Evolutionary conservation across 2,329 filamentous ascomycete species (phyloP).

Genomic region (Emmonsiellopsis sp.): DNA sequence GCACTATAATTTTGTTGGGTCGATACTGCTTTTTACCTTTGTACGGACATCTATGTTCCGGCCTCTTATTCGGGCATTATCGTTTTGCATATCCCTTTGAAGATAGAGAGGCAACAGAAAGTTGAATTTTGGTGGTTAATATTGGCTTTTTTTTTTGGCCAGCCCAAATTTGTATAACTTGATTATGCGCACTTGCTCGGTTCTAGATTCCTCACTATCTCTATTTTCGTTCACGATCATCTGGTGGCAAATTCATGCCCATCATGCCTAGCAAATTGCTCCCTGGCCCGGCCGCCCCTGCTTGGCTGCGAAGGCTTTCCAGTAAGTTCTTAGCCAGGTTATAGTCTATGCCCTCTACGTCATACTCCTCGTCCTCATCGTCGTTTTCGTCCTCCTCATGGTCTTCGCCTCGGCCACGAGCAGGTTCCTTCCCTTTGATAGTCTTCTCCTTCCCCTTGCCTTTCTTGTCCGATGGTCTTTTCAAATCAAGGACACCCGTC

Average conservation of each 20-base stretch:
- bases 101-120: not conserved
- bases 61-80: not conserved
- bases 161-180: not conserved
- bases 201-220: not conserved
- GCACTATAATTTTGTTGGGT: not conserved
- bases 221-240: conserved; percentile 43
- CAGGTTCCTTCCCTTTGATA: conserved; percentile 22
- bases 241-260: conserved; percentile 71
- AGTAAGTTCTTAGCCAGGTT: conserved; percentile 84
- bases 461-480: conserved; percentile 11
- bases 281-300: conserved; percentile 72
- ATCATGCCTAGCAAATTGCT: conserved; percentile 81
- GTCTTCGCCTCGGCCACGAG: conserved; percentile 5
- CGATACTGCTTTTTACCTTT: not conserved
- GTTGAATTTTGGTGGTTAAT: not conserved
- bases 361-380: conserved; percentile 18
- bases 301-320: conserved; percentile 87
- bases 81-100: not conserved
- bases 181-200: not conserved
- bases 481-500: conserved; percentile 35
- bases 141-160: no score
- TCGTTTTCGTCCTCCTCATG: conserved; percentile 16
- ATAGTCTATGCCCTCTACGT: conserved; percentile 67
- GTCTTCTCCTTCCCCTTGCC: conserved; percentile 12
- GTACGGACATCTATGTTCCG: not conserved